Base-by-base conservation (phyloP, 495 filamentous ascomycete species). In the Hypoxylon fragiforme region DNA sequence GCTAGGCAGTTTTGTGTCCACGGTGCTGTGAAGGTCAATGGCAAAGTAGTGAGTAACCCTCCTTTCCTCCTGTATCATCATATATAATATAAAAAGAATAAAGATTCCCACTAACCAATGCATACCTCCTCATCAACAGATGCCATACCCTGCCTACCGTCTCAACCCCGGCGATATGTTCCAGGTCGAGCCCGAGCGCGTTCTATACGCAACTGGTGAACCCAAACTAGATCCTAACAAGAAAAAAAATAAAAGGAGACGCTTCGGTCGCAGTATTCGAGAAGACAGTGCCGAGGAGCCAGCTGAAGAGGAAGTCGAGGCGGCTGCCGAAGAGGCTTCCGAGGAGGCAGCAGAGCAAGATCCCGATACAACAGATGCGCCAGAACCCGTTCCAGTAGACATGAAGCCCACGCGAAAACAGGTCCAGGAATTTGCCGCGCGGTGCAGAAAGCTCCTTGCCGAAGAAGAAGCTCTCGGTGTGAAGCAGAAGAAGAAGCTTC, bases 101-200 rank as follows among this genome's bases (percentile, higher is more conserved):
- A 52, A 26, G 26, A 38, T 2, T 7, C n/a, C 1, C 6, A 2
- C 57, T 60, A 32, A 61, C 31, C 18, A 47, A 5, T 9, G 7
- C 37, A 40, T 20, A 9, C 26, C 44, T 38, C 19, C n/a, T n/a
- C n/a, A n/a, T n/a, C 3, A 24, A 20, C 62, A 97, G 94, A 95
- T 97, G 89, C 80, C 77, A 38, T 85, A 96, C 66, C 92, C 94
- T 1, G 86, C 90, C 54, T 98, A 97, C 73, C 87, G 91, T 64
- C 85, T 98, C 20, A 98, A 98, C 71, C 94, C 94, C 7, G 94
- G 94, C 40, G 94, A 98, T 67, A 87, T 98, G 78, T 98, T 97
- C 80, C 89, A 92, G 64, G 95, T 98, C 64, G 88, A 96, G 6
- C 80, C 86, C 34, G 90, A 94, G 4, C 83, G 84, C 50, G 95